Evolutionary conservation across 495 filamentous ascomycete genomes (phyloP), one percentile per base, ranked within the genome.

Genomic region (Hypoxylon subgilvum): DNA sequence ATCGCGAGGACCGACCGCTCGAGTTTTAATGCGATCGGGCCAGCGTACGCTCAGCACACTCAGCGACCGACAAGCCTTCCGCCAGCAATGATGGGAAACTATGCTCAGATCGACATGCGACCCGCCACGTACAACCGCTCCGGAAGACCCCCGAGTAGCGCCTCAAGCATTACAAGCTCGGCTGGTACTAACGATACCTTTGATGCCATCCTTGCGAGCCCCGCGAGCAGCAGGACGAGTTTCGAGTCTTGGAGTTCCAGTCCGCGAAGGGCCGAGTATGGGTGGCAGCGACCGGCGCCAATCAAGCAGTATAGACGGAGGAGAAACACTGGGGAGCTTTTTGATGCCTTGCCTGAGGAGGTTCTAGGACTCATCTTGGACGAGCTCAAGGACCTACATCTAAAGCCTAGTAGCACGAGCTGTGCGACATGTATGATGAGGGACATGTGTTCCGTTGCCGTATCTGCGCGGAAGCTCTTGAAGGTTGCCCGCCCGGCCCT

Each of bases 341-440:
- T 86, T 25, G 74, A 77, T 35, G 72, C 72, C 10, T 69, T 88
- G 8, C 83, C 84, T 5, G 80, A 81, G 4, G 82, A 84, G 58
- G 80, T 86, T 2, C 68, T 87, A 41, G 71, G 77, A 60, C 73
- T 85, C 45, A 78, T 86, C 19, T 60, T 79, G 9, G 72, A 72
- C 25, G 72, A 77, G 18, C 67, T 84, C 41, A 78, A 74, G 61
- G 69, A 74, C 39, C 65, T 72, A 14, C 81, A 84, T 59, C 51
- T 81, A 12, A 63, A 64, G 21, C 59, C 68, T 23, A 67, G 69
- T 12, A 76, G 73, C 27, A 57, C 65, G 22, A 83, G 77, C 50
- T 94, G 91, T 65, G 79, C 84, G 48, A 89, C 87, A 57, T 92
- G 90, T 72, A 90, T 86, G 71, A 86, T 90, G 75, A 83, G 88